A percentile compares a stretch with the other conserved stretches of the same genome.
Conservation (phyloP, 768 basidiomycete genomes). For the Mycena vitilis region DNA sequence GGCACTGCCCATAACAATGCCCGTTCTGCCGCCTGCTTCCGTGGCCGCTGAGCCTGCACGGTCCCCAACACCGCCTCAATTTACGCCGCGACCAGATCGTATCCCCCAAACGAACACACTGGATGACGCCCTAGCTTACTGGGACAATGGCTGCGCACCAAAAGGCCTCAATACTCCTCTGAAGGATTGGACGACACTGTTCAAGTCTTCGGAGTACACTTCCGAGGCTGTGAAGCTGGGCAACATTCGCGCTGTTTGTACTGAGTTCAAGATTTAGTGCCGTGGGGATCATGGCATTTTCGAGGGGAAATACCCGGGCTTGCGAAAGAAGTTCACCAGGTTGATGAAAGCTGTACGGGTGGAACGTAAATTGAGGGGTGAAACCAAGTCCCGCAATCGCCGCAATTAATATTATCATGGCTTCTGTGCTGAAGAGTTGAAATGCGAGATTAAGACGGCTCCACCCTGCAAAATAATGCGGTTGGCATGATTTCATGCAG, state of each 20-base stretch:
- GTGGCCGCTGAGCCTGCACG: background rate
- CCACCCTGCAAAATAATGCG: background rate
- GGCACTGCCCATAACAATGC: background rate
- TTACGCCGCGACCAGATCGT: slow-evolving; percentile 6
- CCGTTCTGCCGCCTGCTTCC: background rate
- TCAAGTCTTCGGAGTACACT: slow-evolving; percentile 23
- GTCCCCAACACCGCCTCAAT: background rate
- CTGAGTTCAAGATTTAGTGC: slow-evolving; percentile 5
- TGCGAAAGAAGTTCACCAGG: slow-evolving; percentile 20
- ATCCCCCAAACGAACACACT: slow-evolving; percentile 34
- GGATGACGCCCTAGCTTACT: slow-evolving; percentile 38
- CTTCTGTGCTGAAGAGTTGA: too few relatives aligned
- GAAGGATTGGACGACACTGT: slow-evolving; percentile 29
- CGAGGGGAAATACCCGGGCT: slow-evolving; percentile 13
- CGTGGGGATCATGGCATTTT: background rate
- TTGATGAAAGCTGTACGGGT: slow-evolving; percentile 17
- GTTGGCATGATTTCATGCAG: too few relatives aligned
- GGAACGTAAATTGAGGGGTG: slow-evolving; percentile 22
- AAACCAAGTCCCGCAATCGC: slow-evolving; percentile 20
- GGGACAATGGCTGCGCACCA: slow-evolving; percentile 28
- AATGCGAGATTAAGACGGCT: too few relatives aligned
- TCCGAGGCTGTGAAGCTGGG: slow-evolving; percentile 24
- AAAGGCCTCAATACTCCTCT: slow-evolving; percentile 33
- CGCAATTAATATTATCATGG: slow-evolving; percentile 4
- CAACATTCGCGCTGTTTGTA: slow-evolving; percentile 20